Base-by-base conservation (phyloP, 139 green algal species). In the Diplosphaera chodatii region DNA sequence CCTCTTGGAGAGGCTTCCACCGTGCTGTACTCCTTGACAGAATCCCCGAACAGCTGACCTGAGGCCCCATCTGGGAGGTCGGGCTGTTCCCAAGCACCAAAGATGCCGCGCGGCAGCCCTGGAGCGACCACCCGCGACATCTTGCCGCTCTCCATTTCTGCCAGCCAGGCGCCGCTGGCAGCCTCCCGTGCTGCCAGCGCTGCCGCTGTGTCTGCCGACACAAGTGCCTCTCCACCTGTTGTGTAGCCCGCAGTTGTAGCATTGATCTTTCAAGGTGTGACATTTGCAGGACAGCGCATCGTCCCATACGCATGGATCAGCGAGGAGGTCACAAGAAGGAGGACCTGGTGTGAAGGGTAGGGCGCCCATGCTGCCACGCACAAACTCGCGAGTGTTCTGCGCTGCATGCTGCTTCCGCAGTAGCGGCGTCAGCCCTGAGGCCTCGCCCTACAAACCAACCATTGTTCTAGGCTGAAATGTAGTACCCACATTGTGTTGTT, bases 271-370 rank as follows among this genome's bases (percentile, higher is more conserved):
- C n/a, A n/a, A n/a, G n/a, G n/a, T n/a, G n/a, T n/a, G n/a, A n/a
- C n/a, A n/a, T n/a, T n/a, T n/a, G n/a, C n/a, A n/a, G n/a, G n/a
- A n/a, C n/a, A n/a, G n/a, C n/a, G n/a, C n/a, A n/a, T n/a, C n/a
- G n/a, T n/a, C n/a, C n/a, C n/a, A n/a, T n/a, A n/a, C n/a, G n/a
- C n/a, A n/a, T n/a, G n/a, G n/a, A n/a, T n/a, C n/a, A n/a, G n/a
- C n/a, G n/a, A n/a, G n/a, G n/a, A n/a, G n/a, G n/a, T n/a, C n/a
- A n/a, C n/a, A n/a, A n/a, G n/a, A n/a, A n/a, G n/a, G n/a, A n/a
- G n/a, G n/a, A 48, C 87, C 87, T 64, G 88, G 86, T 15, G 83
- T 72, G 76, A 89, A 92, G 0, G 86, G 88, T 56, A 78, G 68
- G 31, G 78, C 84, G 22, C 78, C 80, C n/a, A 77, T 80, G 70